Conservation (phyloP, 805 yeast species). For the Priceomyces haplophilus region DNA sequence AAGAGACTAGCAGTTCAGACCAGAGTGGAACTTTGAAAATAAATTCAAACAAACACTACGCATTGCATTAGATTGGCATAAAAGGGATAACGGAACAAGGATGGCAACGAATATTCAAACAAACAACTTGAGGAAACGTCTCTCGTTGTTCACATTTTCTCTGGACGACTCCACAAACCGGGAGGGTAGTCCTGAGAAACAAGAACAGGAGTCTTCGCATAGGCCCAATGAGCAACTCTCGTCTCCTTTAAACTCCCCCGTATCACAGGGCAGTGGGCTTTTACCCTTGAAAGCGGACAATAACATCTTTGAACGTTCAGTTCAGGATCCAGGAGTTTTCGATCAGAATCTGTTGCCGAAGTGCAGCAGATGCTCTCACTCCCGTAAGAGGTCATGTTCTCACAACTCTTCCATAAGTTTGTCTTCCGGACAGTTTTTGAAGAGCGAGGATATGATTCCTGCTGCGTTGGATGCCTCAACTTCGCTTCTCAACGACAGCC, state of each 20-base stretch:
- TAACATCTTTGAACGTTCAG: slow-evolving; percentile 41
- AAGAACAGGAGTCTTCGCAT: not conserved
- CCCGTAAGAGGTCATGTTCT: slow-evolving; percentile 18
- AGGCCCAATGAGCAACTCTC: slow-evolving; percentile 10
- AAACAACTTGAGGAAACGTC: slow-evolving; percentile 1
- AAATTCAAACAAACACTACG: not conserved
- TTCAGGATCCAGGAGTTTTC: slow-evolving; percentile 25
- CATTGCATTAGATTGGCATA: not conserved
- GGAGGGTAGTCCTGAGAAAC: too few relatives aligned
- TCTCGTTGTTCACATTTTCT: slow-evolving; percentile 5
- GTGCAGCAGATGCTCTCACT: slow-evolving; percentile 11
- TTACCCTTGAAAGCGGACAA: slow-evolving; percentile 9
- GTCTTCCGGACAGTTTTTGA: slow-evolving; percentile 23
- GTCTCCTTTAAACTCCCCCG: slow-evolving; percentile 14
- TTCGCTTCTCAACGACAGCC: slow-evolving; percentile 57
- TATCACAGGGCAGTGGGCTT: slow-evolving; percentile 5
- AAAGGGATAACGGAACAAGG: not conserved
- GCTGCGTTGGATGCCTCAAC: slow-evolving; percentile 80
- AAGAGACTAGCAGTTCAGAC: not conserved
- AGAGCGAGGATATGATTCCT: slow-evolving; percentile 66
- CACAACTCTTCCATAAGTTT: slow-evolving; percentile 25
- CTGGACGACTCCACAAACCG: not conserved
- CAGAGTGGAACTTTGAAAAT: not conserved
- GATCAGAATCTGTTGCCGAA: slow-evolving; percentile 9
- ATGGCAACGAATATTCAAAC: slow-evolving; percentile 1